A percentile compares a stretch with the other conserved stretches of the same genome.
Conservation (phyloP, 2,329 filamentous ascomycete species). For the Ophiocordyceps australis region DNA sequence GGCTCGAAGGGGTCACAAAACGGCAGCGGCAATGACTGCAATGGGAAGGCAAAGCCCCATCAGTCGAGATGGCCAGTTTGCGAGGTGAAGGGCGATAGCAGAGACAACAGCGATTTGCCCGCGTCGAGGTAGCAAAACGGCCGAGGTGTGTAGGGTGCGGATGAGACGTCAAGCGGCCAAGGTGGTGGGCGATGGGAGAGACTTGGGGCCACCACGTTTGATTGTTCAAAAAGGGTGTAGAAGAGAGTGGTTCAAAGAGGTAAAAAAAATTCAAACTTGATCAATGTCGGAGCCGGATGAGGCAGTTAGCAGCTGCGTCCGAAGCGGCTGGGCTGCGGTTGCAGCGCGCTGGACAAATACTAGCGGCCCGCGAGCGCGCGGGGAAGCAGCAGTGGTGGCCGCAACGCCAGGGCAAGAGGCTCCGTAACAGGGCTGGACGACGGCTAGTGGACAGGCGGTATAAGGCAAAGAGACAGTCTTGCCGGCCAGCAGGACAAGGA, state of each 20-base stretch:
- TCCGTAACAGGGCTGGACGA: no score
- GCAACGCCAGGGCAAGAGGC: not conserved
- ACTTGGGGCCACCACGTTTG: no score
- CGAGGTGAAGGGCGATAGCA: constrained; percentile 1
- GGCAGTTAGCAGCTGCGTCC: constrained; percentile 7
- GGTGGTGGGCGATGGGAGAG: constrained; percentile 9
- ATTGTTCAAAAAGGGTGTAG: no score
- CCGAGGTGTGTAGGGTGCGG: not conserved
- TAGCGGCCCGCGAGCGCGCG: no score
- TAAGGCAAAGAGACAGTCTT: no score
- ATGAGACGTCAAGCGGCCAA: constrained; percentile 15
- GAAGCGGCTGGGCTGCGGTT: constrained; percentile 6
- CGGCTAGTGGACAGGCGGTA: no score
- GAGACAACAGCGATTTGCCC: no score
- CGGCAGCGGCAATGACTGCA: constrained; percentile 14
- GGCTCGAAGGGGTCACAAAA: constrained; percentile 11
- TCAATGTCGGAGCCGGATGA: constrained; percentile 3
- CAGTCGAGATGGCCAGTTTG: constrained; percentile 1
- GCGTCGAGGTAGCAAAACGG: not conserved
- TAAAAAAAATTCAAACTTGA: no score
- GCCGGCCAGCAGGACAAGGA: no score
- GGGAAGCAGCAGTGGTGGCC: not conserved
- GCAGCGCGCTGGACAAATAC: not conserved
- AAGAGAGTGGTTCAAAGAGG: no score
- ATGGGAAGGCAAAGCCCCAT: constrained; percentile 9